Conservation (phyloP, 257 asterid genomes). For the Penstemon newberryi region DNA sequence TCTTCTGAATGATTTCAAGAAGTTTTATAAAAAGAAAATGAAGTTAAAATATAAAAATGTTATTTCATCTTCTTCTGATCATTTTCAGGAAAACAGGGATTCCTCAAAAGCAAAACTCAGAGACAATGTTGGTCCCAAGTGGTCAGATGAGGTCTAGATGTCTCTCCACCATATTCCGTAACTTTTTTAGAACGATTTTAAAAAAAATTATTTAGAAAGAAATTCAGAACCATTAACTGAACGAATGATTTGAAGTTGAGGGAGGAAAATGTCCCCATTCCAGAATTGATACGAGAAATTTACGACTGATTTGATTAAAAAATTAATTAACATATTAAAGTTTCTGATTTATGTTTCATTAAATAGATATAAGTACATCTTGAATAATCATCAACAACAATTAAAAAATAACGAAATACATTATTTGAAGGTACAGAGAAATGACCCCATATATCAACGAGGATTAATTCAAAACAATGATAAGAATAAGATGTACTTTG, state of each 20-base stretch:
- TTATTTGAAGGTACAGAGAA: conserved; percentile 3
- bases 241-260: not conserved
- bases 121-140: no score
- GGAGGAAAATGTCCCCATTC: not conserved
- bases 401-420: conserved; percentile 11
- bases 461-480: conserved; percentile 15
- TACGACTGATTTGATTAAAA: not conserved
- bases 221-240: not conserved
- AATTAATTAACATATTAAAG: conserved; percentile 6
- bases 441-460: not conserved
- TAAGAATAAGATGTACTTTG: not conserved
- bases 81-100: no score
- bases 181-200: no score
- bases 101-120: no score
- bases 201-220: not conserved
- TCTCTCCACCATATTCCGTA: no score
- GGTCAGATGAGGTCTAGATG: no score
- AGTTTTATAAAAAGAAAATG: no score
- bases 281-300: not conserved
- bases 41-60: no score
- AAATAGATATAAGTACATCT: not conserved
- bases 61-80: no score
- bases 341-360: conserved; percentile 15
- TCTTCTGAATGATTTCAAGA: no score
- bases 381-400: conserved; percentile 3